Evolutionary conservation across 2,329 filamentous ascomycete species (phyloP).

Genomic region (Periconia sp.): DNA sequence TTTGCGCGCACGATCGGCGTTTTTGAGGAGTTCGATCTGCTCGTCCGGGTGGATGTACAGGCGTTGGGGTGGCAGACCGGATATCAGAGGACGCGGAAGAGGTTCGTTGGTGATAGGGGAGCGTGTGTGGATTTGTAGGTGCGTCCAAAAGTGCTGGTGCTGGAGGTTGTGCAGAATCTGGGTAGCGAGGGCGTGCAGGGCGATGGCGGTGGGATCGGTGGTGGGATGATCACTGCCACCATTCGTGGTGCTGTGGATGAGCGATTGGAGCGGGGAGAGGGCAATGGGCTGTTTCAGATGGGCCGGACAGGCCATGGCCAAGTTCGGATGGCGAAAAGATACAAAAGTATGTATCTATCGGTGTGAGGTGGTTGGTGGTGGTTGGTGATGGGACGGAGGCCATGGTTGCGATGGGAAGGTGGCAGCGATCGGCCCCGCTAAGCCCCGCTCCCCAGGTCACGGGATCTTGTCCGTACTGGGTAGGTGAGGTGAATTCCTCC

Average conservation of each 20-base stretch:
- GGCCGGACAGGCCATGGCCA: slow-evolving; percentile 29
- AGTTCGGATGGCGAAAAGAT: slow-evolving; percentile 9
- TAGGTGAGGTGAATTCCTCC: background rate
- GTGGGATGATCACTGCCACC: background rate
- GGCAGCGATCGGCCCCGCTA: slow-evolving; percentile 18
- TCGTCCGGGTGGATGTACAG: slow-evolving; percentile 82
- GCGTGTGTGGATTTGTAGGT: slow-evolving; percentile 57
- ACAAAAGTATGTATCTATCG: no score
- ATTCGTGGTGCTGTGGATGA: slow-evolving; percentile 19
- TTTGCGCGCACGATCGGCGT: slow-evolving; percentile 52
- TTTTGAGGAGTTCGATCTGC: slow-evolving; percentile 71
- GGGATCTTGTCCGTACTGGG: background rate
- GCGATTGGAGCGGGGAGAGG: slow-evolving; percentile 34
- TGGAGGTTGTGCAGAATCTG: slow-evolving; percentile 71
- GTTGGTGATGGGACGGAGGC: slow-evolving; percentile 2
- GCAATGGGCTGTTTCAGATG: slow-evolving; percentile 25
- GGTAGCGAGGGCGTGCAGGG: slow-evolving; percentile 55
- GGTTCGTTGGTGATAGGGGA: slow-evolving; percentile 42
- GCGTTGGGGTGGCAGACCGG: slow-evolving; percentile 70
- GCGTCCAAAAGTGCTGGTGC: slow-evolving; percentile 75
- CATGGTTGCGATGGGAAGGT: slow-evolving; percentile 36
- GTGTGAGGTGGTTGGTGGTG: background rate
- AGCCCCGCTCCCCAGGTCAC: background rate
- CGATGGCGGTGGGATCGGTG: slow-evolving; percentile 21
- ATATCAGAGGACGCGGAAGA: slow-evolving; percentile 66